Evolutionary conservation across 1,139 yeast genomes (phyloP).

Genomic region (Kodamaea anthophila): DNA sequence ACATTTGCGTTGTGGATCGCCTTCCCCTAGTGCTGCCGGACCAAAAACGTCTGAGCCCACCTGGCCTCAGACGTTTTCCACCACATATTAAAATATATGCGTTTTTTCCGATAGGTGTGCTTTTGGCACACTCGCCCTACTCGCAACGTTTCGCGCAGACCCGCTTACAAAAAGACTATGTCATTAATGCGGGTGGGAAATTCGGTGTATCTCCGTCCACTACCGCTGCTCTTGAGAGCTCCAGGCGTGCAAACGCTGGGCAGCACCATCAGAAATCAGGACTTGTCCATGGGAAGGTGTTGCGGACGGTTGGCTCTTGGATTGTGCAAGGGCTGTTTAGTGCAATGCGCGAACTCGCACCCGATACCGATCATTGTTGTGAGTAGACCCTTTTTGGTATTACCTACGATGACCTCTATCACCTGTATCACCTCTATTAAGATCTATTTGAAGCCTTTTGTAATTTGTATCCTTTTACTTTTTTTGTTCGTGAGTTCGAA

Average conservation of each 20-base stretch:
- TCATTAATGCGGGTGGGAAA: constrained; percentile 63
- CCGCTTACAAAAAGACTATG: constrained; percentile 47
- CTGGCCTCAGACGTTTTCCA: too few relatives aligned
- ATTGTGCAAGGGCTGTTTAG: constrained; percentile 51
- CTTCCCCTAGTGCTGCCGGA: too few relatives aligned
- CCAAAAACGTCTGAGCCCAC: too few relatives aligned
- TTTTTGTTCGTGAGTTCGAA: neutral
- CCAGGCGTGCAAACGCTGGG: constrained; percentile 69
- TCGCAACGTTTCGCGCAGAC: constrained; percentile 61
- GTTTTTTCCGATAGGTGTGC: too few relatives aligned
- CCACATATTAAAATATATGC: too few relatives aligned
- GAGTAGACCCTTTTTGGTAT: constrained; percentile 35
- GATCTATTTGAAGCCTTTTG: too few relatives aligned
- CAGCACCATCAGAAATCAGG: constrained; percentile 63
- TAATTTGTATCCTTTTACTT: too few relatives aligned
- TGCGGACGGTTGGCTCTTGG: constrained; percentile 63
- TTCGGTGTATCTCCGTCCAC: constrained; percentile 71
- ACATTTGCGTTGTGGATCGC: too few relatives aligned
- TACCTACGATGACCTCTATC: too few relatives aligned
- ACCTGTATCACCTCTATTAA: too few relatives aligned
- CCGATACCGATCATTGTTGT: constrained; percentile 77
- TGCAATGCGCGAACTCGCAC: constrained; percentile 77
- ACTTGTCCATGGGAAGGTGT: constrained; percentile 57
- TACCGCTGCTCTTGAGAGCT: constrained; percentile 57
- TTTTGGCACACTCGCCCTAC: constrained; percentile 33